phyloP scores from a whole-genome alignment of 805 yeast genomes.

The Lipomyces chichibuensis region DNA sequence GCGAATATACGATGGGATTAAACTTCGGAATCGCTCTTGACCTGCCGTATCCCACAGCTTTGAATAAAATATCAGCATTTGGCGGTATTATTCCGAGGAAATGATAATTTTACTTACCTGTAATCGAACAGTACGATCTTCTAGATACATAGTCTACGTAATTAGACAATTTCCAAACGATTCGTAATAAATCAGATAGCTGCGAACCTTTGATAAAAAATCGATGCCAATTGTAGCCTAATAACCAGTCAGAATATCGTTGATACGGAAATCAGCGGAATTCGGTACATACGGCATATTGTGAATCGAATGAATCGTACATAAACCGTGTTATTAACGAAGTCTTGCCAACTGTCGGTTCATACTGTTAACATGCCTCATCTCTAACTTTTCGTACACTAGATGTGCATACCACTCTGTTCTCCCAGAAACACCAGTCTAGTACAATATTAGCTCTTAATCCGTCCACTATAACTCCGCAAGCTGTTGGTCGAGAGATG shows the following conservation, averaged over 20 bases:
- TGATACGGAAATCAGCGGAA: background rate
- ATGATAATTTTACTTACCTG: constrained; percentile 50
- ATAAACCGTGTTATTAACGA: constrained; percentile 94
- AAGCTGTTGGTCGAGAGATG: background rate
- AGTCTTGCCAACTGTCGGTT: constrained; percentile 77
- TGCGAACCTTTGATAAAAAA: constrained; percentile 69
- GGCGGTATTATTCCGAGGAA: background rate
- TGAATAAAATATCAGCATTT: background rate
- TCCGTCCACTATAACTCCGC: background rate
- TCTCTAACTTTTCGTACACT: background rate
- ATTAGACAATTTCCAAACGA: background rate
- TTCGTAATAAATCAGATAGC: background rate
- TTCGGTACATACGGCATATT: constrained; percentile 61
- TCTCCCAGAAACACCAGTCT: constrained; percentile 97
- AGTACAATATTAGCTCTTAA: constrained; percentile 11
- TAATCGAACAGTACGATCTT: constrained; percentile 90
- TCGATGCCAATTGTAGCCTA: constrained; percentile 96
- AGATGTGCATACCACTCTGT: constrained; percentile 66
- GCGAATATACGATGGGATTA: constrained; percentile 93
- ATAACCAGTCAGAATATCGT: background rate
- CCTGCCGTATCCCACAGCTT: constrained; percentile 87
- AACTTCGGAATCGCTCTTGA: constrained; percentile 91
- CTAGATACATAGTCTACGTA: constrained; percentile 78
- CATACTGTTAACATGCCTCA: background rate
- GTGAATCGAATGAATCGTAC: constrained; percentile 97